Evolutionary conservation across 2,329 filamentous ascomycete genomes (phyloP), one percentile per base, ranked within the genome.

Genomic region (Fusarium nisikadoi): DNA sequence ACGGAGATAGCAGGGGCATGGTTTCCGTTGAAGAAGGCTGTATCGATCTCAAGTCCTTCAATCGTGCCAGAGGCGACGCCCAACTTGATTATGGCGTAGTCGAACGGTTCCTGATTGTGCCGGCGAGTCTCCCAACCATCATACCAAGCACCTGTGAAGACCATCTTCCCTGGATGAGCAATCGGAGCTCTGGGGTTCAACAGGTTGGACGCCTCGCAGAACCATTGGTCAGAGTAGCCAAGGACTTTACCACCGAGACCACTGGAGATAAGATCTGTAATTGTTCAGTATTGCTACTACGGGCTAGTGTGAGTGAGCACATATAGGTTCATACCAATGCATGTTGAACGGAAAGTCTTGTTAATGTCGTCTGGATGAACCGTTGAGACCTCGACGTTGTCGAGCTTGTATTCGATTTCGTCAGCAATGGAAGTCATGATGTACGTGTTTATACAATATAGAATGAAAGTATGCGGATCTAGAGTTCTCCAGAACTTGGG

Each of bases 11-110:
- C 91, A 2, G 93, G 93, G 11, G 93, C 93, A 78, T 95, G 91
- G 83, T 95, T 95, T 67, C 93, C 93, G 66, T 88, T 90, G 86
- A 95, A 96, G 84, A 91, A 93, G 54, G 92, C 90, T 6, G 93
- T 95, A 82, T 95, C 93, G 71, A 95, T 87, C 82, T 95, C 93
- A 52, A 95, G 84, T 20, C 93, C 93, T 66, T 89, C 87, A 33
- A 95, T 88, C 20, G 86, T 91, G 50, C 93, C 93, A 4, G 91
- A 93, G 14, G 92, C 88, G 41, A 92, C 90, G 52, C 90, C 90
- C 10, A 92, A 84, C 61, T 89, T 87, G 68, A 92, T 86, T 66
- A 92, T 84, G 25, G 90, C 90, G 86, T 89, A 92, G 83, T 92
- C 90, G 74, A 91, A 92, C 1, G 87, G 84, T 66, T 86, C 87